These are phyloP conservation scores for Odontarrhena argentea DNA, from an alignment of 345 rosid genomes.

Conservation along the genomic window DNA sequence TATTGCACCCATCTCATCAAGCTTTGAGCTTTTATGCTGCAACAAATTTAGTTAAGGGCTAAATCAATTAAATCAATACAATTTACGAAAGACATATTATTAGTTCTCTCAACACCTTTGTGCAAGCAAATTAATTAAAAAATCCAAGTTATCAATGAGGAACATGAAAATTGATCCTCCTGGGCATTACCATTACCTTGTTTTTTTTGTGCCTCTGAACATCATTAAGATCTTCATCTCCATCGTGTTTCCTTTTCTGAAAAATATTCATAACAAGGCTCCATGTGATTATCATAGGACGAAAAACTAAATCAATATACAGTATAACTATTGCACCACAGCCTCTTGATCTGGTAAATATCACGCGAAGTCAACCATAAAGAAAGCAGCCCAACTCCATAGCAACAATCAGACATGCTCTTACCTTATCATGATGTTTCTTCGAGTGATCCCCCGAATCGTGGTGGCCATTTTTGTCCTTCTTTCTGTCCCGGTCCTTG, in stretches of 20 bases:
- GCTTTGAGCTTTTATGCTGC: conserved; percentile 91
- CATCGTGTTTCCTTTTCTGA: conserved; percentile 97
- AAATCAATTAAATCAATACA: conserved; percentile 32
- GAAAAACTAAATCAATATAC: conserved; percentile 16
- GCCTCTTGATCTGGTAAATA: conserved; percentile 17
- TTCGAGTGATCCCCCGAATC: conserved; percentile 82
- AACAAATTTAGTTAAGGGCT: conserved; percentile 24
- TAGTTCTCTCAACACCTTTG: conserved; percentile 9
- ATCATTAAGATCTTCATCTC: conserved; percentile 87
- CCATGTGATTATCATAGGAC: conserved; percentile 17
- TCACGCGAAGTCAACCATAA: conserved; percentile 2
- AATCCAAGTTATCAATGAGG: neutral
- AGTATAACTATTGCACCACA: conserved; percentile 16
- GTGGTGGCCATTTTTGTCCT: conserved; percentile 76
- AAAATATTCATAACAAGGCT: conserved; percentile 36
- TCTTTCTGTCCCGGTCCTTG: conserved; percentile 74
- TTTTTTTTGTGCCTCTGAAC: conserved; percentile 85
- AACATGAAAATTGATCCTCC: neutral
- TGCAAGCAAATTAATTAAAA: conserved; percentile 1
- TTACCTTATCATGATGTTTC: conserved; percentile 89
- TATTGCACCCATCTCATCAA: conserved; percentile 87
- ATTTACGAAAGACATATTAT: neutral
- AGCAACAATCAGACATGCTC: conserved; percentile 33
- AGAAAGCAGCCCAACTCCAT: conserved; percentile 20
- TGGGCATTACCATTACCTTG: conserved; percentile 60